phyloP scores from a whole-genome alignment of 306 rosid genomes.

The Geum urbanum region DNA sequence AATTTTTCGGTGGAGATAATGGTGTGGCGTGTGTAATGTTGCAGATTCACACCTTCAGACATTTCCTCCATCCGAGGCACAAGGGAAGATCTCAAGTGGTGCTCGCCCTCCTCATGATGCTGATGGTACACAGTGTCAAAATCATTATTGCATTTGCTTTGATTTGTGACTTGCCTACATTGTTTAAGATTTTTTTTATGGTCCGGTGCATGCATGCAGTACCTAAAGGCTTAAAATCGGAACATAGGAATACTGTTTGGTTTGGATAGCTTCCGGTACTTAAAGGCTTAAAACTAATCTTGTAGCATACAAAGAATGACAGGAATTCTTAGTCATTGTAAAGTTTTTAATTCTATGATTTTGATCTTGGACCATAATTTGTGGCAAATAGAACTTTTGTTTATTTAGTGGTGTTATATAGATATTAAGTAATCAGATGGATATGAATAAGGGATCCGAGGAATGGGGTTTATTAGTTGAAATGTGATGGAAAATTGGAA shows the following conservation, averaged over 20 bases:
- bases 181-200: background rate
- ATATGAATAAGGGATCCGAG: background rate
- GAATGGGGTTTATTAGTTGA: background rate
- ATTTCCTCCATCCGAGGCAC: conserved; percentile 81
- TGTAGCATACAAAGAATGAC: no score
- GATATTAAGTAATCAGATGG: background rate
- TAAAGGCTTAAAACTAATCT: no score
- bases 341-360: no score
- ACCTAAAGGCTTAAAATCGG: background rate
- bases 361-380: no score
- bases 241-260: background rate
- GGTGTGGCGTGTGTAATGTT: conserved; percentile 9
- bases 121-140: conserved; percentile 46
- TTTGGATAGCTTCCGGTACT: no score
- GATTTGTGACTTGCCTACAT: background rate
- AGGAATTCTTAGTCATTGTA: no score
- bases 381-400: no score
- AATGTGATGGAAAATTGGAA: background rate
- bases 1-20: conserved; percentile 1
- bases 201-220: background rate
- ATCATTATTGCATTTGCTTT: background rate
- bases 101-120: conserved; percentile 82
- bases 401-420: background rate
- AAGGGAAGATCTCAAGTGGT: conserved; percentile 75
- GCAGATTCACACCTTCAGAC: conserved; percentile 86